Conservation (phyloP, 352 stramenopile species). For the Phytophthora cryptogea region DNA sequence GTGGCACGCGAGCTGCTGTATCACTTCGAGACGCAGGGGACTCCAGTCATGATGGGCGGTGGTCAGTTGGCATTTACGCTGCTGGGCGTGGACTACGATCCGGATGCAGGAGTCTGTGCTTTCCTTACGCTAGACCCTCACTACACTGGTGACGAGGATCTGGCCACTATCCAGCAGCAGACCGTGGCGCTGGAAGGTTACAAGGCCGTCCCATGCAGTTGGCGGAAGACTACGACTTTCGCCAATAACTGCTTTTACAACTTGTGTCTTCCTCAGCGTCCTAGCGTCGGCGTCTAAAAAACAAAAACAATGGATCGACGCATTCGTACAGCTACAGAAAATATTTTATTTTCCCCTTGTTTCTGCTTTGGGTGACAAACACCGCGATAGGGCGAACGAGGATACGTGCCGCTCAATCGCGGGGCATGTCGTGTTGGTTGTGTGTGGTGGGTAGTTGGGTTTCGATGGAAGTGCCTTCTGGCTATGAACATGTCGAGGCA, state of each 20-base stretch:
- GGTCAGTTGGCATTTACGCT: constrained; percentile 83
- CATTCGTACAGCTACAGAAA: constrained; percentile 41
- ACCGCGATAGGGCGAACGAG: constrained; percentile 13
- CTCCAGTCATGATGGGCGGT: constrained; percentile 88
- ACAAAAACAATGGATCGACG: neutral
- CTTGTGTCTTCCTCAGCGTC: constrained; percentile 73
- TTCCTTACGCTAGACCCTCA: constrained; percentile 88
- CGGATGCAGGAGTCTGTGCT: constrained; percentile 53
- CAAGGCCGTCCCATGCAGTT: constrained; percentile 73
- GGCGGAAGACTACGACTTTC: constrained; percentile 64
- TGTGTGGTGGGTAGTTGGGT: constrained; percentile 15
- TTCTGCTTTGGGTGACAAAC: constrained; percentile 27
- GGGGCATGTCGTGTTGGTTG: constrained; percentile 19
- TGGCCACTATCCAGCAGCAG: constrained; percentile 69
- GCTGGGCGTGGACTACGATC: constrained; percentile 78
- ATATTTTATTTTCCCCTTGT: constrained; percentile 42
- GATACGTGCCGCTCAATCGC: constrained; percentile 15
- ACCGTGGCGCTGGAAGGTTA: constrained; percentile 67
- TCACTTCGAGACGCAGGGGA: constrained; percentile 81
- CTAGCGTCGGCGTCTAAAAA: constrained; percentile 30
- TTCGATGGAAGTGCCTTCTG: constrained; percentile 18
- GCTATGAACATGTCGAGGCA: constrained; percentile 39
- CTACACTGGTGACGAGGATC: constrained; percentile 73
- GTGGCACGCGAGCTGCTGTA: constrained; percentile 67
- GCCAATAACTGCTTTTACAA: constrained; percentile 78